A percentile compares a stretch with the other conserved stretches of the same genome.
These are phyloP conservation scores for Pelagomonas calceolata DNA, from an alignment of 108 stramenopile species.

Conservation along the genomic window DNA sequence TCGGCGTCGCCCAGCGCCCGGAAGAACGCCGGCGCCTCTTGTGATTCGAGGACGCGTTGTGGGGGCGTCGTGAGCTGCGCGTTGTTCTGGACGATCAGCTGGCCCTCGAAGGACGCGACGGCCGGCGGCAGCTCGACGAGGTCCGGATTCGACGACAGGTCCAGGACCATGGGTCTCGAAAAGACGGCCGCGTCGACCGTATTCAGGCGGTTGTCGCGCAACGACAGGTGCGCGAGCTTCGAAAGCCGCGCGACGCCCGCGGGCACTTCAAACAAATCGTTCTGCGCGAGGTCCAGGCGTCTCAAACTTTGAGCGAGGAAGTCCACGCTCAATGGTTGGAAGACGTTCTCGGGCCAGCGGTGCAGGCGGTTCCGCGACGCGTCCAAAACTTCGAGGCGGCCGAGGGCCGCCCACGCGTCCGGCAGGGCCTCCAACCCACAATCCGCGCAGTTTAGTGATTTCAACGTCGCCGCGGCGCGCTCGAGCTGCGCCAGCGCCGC, in stretches of 20 bases:
- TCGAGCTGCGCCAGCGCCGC: not conserved
- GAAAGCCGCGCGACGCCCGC: no score
- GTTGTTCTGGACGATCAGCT: not conserved
- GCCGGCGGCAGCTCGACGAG: not conserved
- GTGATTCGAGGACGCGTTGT: not conserved
- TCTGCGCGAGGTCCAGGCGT: not conserved
- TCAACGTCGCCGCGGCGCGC: not conserved
- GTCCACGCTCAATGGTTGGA: not conserved
- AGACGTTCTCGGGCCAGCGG: not conserved
- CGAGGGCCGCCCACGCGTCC: not conserved
- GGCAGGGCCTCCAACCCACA: not conserved
- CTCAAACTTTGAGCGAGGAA: not conserved
- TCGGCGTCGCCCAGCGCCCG: not conserved
- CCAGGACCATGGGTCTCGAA: not conserved
- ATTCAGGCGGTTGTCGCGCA: not conserved
- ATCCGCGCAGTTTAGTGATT: not conserved
- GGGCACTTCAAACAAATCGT: no score
- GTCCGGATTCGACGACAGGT: not conserved
- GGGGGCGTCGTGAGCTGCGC: not conserved
- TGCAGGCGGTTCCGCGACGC: not conserved
- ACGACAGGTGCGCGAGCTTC: not conserved
- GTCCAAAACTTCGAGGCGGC: not conserved
- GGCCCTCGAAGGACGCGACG: not conserved
- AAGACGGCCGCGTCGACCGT: not conserved
- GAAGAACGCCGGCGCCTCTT: not conserved